Evolutionary conservation across 371 early-diverging fungal genomes (phyloP).

Genomic region (Mortierella sp.): DNA sequence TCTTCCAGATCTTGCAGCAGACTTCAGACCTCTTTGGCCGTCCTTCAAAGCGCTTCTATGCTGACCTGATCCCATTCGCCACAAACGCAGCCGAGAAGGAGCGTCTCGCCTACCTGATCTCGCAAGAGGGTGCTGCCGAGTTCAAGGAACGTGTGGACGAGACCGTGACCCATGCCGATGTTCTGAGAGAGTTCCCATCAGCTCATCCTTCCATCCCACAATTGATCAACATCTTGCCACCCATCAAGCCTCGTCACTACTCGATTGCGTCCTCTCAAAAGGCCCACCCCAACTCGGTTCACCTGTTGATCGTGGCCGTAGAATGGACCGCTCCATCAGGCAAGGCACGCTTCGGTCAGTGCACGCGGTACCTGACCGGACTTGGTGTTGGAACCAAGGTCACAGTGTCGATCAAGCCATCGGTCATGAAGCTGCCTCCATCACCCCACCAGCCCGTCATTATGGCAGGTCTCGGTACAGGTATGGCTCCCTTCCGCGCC

Average conservation of each 20-base stretch:
- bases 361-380: slow-evolving; percentile 86
- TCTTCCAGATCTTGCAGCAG: slow-evolving; percentile 84
- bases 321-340: slow-evolving; percentile 82
- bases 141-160: slow-evolving; percentile 86
- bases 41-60: slow-evolving; percentile 93
- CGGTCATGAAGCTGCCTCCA: slow-evolving; percentile 93
- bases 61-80: slow-evolving; percentile 77
- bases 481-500: slow-evolving; percentile 97
- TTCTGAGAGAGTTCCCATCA: slow-evolving; percentile 86
- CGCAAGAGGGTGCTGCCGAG: slow-evolving; percentile 80
- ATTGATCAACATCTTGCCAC: slow-evolving; percentile 76
- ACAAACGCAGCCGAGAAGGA: slow-evolving; percentile 78
- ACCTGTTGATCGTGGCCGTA: slow-evolving; percentile 89
- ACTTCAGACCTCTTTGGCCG: slow-evolving; percentile 92
- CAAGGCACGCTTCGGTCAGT: slow-evolving; percentile 83
- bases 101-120: slow-evolving; percentile 74
- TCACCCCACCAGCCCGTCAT: slow-evolving; percentile 86
- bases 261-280: slow-evolving; percentile 91
- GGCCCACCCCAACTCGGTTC: slow-evolving; percentile 88
- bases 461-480: slow-evolving; percentile 97
- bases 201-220: slow-evolving; percentile 79
- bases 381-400: slow-evolving; percentile 76
- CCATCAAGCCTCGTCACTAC: slow-evolving; percentile 95
- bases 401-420: slow-evolving; percentile 92
- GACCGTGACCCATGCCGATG: slow-evolving; percentile 86